Base-by-base conservation (phyloP, 129 eudicot genomes). In the Artemisia annua region DNA sequence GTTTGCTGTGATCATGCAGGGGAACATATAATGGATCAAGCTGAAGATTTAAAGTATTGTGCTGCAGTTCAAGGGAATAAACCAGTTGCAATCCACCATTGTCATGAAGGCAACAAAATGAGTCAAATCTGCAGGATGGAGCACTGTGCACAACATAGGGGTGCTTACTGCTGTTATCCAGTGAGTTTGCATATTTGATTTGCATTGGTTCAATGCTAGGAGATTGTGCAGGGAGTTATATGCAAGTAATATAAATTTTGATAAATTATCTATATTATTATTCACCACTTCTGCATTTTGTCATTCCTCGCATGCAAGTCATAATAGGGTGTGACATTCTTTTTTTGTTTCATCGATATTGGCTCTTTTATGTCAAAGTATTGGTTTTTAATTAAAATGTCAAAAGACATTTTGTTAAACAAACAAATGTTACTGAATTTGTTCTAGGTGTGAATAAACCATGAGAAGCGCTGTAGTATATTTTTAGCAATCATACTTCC, bases 211-310 rank as follows among this genome's bases (percentile, higher is more conserved):
- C 10, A 61, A 24, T 72, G 60, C 69, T n/a, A 48, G 50, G 59
- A 62, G 63, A 63, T 50, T 30, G 63, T 61, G 77, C 50, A 60
- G 77, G 32, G 16, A 60, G 77, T 11, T 73, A 19, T 57, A 11
- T n/a, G 24, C 68, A 58, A 46, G 46, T 39, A 39, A 7, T 39
- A 39, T 2, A 0, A 39, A 6, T 39, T 39, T 39, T 39, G 46
- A 39, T 10, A 39, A 39, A 39, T 7, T 39, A 39, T 0, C 10
- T 39, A 39, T 1, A 39, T 32, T 1, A 39, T 32, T 32, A 32
- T 32, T 32, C 43, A 4, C 46, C 46, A 39, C 46, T 39, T 39
- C 46, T 39, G 46, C 46, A 39, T 39, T 39, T 39, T 39, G 46
- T 39, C 10, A 39, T 2, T 39, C 46, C 46, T 39, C 46, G 46